Percentiles rank a stretch among this genome's conserved stretches.
Evolutionary conservation across 2,329 filamentous ascomycete species (phyloP).

Genomic region (Incumbomyces lentus): DNA sequence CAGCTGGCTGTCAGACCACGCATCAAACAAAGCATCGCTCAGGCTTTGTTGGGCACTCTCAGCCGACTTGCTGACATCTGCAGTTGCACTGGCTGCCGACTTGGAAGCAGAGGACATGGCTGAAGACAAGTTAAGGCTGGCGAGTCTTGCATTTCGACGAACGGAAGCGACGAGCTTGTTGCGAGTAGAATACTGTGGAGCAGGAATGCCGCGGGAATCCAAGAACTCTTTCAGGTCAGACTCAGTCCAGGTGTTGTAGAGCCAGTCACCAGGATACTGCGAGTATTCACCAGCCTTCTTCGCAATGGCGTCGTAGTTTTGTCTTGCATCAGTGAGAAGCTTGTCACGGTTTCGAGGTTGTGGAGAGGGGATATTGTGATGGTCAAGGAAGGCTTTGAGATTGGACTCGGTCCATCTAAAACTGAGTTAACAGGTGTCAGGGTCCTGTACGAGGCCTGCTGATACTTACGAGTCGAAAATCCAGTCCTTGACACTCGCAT

Average conservation of each 20-base stretch:
- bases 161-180: slow-evolving; percentile 83
- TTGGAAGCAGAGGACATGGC: slow-evolving; percentile 50
- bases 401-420: slow-evolving; percentile 81
- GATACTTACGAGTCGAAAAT: slow-evolving; percentile 64
- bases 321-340: slow-evolving; percentile 64
- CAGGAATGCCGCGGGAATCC: slow-evolving; percentile 68
- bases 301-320: slow-evolving; percentile 69
- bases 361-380: slow-evolving; percentile 76
- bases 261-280: slow-evolving; percentile 88
- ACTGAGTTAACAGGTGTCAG: slow-evolving; percentile 27
- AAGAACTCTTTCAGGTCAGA: slow-evolving; percentile 92
- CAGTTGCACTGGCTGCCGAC: slow-evolving; percentile 42
- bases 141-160: slow-evolving; percentile 79
- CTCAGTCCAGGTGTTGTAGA: slow-evolving; percentile 83
- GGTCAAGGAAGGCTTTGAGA: slow-evolving; percentile 85
- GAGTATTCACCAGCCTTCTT: slow-evolving; percentile 66
- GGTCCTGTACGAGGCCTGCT: slow-evolving; percentile 4
- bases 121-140: slow-evolving; percentile 57
- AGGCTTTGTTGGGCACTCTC: slow-evolving; percentile 62
- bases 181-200: slow-evolving; percentile 70
- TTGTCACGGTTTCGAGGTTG: slow-evolving; percentile 79
- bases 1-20: slow-evolving; percentile 80
- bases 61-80: slow-evolving; percentile 51
- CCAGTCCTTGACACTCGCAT: slow-evolving; percentile 71
- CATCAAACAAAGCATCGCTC: slow-evolving; percentile 73